Base-by-base conservation (phyloP, 2,329 filamentous ascomycete species). In the Nigrospora osmanthi region DNA sequence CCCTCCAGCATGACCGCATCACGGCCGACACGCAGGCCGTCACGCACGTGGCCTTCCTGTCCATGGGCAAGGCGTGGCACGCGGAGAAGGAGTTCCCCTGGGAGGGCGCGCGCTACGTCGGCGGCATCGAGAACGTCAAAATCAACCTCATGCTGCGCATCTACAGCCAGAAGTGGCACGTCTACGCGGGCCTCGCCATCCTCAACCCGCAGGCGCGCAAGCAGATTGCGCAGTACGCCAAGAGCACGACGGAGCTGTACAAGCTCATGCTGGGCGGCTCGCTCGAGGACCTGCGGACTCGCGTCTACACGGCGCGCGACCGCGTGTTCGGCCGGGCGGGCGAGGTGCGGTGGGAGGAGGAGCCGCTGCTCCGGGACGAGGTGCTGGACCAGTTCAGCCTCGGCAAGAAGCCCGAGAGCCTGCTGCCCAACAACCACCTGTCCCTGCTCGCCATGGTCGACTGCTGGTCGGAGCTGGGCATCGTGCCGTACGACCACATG, bases 121-220 rank as follows among this genome's bases (percentile, higher is more conserved):
- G 93, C 47, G 94, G 93, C 43, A 95, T 98, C 58, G 93, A 98
- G 67, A 98, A 98, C 64, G 91, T 97, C 57, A 98, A 98, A 71
- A 95, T 97, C 71, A 98, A 98, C 69, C 83, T 97, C 54, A 97
- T 89, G 54, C 73, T 98, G 53, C 89, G 93, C 56, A 97, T 98
- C 69, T 98, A 97, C 71, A 84, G 85, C 48, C 95, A 96, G 66
- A 98, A 97, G 67, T 98, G 94, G 94, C 94, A 98, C 70, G 93
- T 98, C 47, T 98, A 98, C 65, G 93, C 93, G 16, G 93, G 93
- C 0, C 83, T 98, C 10, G 93, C 94, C 11, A 98, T 98, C 59
- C 78, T 98, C 47, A 98, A 98, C 63, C 93, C 93, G 0, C 85
- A 89, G 47, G 93, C 93, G 4, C 87, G 86, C 63, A 78, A 85